Evolutionary conservation across 192 early-diverging fungal species (phyloP), one percentile per base, ranked within the genome.

Genomic region (Coemansia sp.): DNA sequence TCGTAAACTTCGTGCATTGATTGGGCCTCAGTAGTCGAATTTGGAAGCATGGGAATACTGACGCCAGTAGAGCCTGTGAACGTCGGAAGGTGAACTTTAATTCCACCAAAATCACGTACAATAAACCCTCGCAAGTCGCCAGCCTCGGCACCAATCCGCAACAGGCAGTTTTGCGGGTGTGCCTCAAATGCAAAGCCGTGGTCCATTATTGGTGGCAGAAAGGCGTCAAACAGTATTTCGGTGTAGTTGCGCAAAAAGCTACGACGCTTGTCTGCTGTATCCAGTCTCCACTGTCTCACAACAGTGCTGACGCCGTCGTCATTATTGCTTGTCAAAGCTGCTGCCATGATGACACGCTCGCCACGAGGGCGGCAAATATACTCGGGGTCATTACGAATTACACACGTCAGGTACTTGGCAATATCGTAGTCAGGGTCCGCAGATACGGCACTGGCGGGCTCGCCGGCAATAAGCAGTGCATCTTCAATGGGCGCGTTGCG

Each of bases 111-210:
- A 75, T 90, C 88, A 21, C 88, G 85, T 43, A 86, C 79, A 37
- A 87, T 72, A 71, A 90, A 90, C 18, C 87, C 87, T 31, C 65
- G 70, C 9, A 87, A 63, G 31, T 74, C 61, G 38, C 84, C 85
- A 1, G 86, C 77, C 21, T 67, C 62, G 11, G 70, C 57, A 61
- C 85, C 76, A 60, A 88, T 82, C 8, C 86, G 71, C 24, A 87
- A 74, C 50, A 90, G 53, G 35, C 73, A 84, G 66, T 90, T 90
- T 50, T 90, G 88, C 2, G 75, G 79, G 66, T 90, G 88, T 3
- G 86, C 75, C 65, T 90, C 88, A 65, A 90, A 88, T 3, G 88
- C 85, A 69, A 90, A 83, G 16, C 88, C 86, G 59, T 88, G 85
- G 65, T 79, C 61, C 13, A 88, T 57, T 6, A 76, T 73, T 20